Conservation (phyloP, 805 yeast genomes). For the Suhomyces tanzawaensis region DNA sequence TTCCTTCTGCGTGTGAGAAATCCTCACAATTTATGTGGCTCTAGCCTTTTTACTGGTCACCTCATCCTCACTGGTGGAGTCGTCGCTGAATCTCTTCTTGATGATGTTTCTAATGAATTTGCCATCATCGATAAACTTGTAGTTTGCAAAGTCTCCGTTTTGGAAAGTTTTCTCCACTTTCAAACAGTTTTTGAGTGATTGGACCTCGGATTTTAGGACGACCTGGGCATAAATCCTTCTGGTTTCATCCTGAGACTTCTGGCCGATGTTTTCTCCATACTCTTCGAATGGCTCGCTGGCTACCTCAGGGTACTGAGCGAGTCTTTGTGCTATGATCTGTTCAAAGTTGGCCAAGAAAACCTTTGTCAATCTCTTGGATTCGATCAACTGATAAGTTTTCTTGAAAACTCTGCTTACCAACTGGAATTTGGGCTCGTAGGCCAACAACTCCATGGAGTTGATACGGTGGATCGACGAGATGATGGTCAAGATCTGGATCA, state of each 20-base stretch:
- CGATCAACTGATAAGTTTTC: conserved; percentile 62
- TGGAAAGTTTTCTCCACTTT: conserved; percentile 24
- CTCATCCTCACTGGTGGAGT: conserved; percentile 6
- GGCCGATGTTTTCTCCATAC: neutral
- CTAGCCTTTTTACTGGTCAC: neutral
- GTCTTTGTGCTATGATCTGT: conserved; percentile 31
- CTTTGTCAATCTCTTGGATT: conserved; percentile 47
- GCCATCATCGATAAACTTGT: conserved; percentile 52
- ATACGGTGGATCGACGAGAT: conserved; percentile 24
- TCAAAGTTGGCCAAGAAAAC: conserved; percentile 28
- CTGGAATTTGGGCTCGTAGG: conserved; percentile 21
- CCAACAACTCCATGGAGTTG: conserved; percentile 17
- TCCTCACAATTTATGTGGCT: no score
- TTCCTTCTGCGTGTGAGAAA: no score
- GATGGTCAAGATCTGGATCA: conserved; percentile 51
- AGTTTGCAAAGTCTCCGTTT: conserved; percentile 22
- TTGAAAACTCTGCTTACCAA: conserved; percentile 51
- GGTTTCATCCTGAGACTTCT: conserved; percentile 2
- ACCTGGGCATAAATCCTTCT: conserved; percentile 49
- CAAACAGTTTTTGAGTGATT: conserved; percentile 45
- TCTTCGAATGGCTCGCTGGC: conserved; percentile 21
- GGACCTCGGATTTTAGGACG: conserved; percentile 56
- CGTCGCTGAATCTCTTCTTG: conserved; percentile 39
- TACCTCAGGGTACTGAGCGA: conserved; percentile 48
- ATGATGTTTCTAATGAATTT: conserved; percentile 57